Evolutionary conservation across 768 basidiomycete species (phyloP), one percentile per base, ranked within the genome.

Genomic region (Tubosaeta sp.): DNA sequence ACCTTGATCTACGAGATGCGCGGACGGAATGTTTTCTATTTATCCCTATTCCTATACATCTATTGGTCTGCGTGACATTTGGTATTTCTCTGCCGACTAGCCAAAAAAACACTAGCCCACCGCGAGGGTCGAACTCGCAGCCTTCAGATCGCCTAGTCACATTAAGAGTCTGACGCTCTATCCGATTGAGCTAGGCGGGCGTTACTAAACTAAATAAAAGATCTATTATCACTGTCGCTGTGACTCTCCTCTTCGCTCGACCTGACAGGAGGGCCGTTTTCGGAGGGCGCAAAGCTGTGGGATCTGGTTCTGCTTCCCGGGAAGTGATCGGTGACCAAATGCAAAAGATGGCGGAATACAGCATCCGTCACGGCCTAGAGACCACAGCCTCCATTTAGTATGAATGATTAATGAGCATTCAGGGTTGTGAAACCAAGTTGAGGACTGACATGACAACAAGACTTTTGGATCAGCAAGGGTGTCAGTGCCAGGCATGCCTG

Each of bases 171-270:
- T 81, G 78, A 79, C 78, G 78, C 78, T 81, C 78, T 79, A 81
- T 79, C 78, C 78, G 77, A 79, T 79, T 79, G 79, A 81, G 78
- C 79, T 81, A 80, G 78, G 77, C 78, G 76, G 79, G 78, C 78
- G 57, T 49, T 51, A 6, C 6, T 2, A 5, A 43, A 6, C 1
- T 8, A 4, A 0, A 17, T 3, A 2, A n/a, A 6, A 25, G 0
- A 8, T 2, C 9, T n/a, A 35, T 13, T 19, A 33, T 46, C 7
- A 11, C 37, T 17, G n/a, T 38, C n/a, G 10, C 14, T n/a, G 34
- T 6, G 13, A 35, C 34, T 35, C 22, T 1, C 22, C 22, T 22
- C 22, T 22, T 22, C 22, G 22, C 1, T 22, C 22, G 3, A 22
- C 22, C 22, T 22, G 22, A 2, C 22, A 22, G 22, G 22, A 22